These are phyloP conservation scores for Oropetium thomaeum DNA, from an alignment of 176 grass and related monocot species.

Conservation along the genomic window DNA sequence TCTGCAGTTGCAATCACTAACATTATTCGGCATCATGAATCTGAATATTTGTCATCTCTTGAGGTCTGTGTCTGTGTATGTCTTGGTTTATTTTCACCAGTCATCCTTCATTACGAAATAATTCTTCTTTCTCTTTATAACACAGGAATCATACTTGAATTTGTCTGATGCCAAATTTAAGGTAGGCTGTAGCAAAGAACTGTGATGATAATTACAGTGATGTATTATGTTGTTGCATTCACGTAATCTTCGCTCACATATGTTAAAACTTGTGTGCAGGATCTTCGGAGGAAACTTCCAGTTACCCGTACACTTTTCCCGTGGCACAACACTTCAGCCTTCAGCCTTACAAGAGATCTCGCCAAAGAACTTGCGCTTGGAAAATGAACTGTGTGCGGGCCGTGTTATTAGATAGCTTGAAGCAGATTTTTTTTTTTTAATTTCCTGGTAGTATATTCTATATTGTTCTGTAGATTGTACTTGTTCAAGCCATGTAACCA, in stretches of 20 bases:
- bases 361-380: slow-evolving; percentile 85
- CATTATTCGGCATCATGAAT: slow-evolving; percentile 83
- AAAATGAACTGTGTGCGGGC: slow-evolving; percentile 44
- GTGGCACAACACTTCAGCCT: slow-evolving; percentile 81
- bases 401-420: slow-evolving; percentile 13
- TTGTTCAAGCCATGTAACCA: slow-evolving; percentile 26
- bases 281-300: slow-evolving; percentile 95
- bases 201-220: background rate
- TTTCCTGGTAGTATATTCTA: slow-evolving; percentile 35
- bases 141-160: slow-evolving; percentile 78
- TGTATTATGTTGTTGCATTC: background rate
- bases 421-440: slow-evolving; percentile 31
- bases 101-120: slow-evolving; percentile 11
- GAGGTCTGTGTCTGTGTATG: slow-evolving; percentile 71
- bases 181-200: slow-evolving; percentile 31
- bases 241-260: background rate
- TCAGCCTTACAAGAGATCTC: slow-evolving; percentile 78
- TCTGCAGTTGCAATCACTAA: slow-evolving; percentile 54
- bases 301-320: slow-evolving; percentile 92
- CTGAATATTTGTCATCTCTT: slow-evolving; percentile 73
- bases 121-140: slow-evolving; percentile 11
- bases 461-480: slow-evolving; percentile 31
- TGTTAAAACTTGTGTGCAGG: slow-evolving; percentile 41
- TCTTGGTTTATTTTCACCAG: slow-evolving; percentile 19
- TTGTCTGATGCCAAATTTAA: slow-evolving; percentile 91